Conservation (phyloP, 2,329 filamentous ascomycete genomes). For the Cordyceps militaris region DNA sequence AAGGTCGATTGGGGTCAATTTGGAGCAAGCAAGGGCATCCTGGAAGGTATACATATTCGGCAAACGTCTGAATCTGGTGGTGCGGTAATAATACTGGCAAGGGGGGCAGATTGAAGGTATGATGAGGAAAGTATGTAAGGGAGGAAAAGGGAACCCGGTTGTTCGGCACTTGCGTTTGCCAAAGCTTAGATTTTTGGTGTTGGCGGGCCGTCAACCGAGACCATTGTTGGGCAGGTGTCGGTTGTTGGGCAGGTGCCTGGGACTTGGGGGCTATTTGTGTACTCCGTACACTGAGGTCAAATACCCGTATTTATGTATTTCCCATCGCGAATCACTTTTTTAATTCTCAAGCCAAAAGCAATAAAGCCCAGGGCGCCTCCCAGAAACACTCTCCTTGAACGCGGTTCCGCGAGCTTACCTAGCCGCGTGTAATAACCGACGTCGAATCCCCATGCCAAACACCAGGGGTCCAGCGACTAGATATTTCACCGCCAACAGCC, state of each 20-base stretch:
- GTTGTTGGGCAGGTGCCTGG: neutral
- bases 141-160: neutral
- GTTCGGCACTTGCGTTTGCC: neutral
- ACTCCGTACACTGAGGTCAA: too few relatives aligned
- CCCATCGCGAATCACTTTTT: too few relatives aligned
- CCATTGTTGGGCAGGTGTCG: neutral
- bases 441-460: too few relatives aligned
- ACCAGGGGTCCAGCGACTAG: too few relatives aligned
- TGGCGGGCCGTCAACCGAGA: neutral
- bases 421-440: too few relatives aligned
- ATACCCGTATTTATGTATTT: too few relatives aligned
- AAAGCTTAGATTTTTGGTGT: neutral
- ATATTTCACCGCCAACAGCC: too few relatives aligned
- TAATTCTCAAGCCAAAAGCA: too few relatives aligned
- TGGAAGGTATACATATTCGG: neutral
- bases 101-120: neutral
- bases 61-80: neutral
- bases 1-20: neutral
- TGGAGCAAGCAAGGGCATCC: neutral
- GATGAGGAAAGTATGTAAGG: neutral
- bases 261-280: neutral
- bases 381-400: too few relatives aligned
- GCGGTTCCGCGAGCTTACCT: too few relatives aligned
- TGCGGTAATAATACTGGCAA: neutral
- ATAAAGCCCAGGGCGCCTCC: too few relatives aligned